Base-by-base conservation (phyloP, 192 early-diverging fungal genomes). In the Podila horticola region DNA sequence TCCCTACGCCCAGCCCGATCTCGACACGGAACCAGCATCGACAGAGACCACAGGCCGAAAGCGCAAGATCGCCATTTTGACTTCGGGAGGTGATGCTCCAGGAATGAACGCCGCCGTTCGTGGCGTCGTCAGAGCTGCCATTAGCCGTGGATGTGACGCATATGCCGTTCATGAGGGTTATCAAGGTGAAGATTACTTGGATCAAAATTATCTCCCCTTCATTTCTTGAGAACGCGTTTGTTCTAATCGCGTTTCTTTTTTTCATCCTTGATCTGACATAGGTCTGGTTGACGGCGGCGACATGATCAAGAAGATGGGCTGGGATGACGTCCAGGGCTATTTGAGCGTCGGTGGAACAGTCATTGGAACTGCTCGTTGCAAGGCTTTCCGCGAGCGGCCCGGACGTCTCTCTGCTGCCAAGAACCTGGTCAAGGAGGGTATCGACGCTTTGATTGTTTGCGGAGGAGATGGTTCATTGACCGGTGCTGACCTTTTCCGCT, bases 31-130 rank as follows among this genome's bases (percentile, higher is more conserved):
- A 52, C 22, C 61, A 36, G 61, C 55, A 50, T 2, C 58, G 28
- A 55, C 70, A 15, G 20, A 58, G 26, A 51, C 74, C 51, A 34
- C 45, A 17, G 72, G 33, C 51, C 64, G 55, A 4, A 70, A 66
- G 26, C 95, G 96, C 84, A 93, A 91, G 77, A 96, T 99, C 86
- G 97, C 95, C 31, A 90, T 99, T 31, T 82, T 99, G 41, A 99
- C 97, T 13, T 94, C 92, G 45, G 97, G 97, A 34, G 97, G 97
- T 36, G 97, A 99, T 79, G 92, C 94, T 13, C 94, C 93, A n/a
- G 97, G 97, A 30, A 99, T 99, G 97, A 99, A 99, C 74, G 93
- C 97, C 28, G 93, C 92, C 29, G 97, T 99, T 31, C 88, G 97
- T 29, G 91, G 93, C 10, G 94, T 97, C 29, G 96, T 97, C 17